These are phyloP conservation scores for Eucalyptus cloeziana DNA, from an alignment of 345 rosid species.

Conservation along the genomic window DNA sequence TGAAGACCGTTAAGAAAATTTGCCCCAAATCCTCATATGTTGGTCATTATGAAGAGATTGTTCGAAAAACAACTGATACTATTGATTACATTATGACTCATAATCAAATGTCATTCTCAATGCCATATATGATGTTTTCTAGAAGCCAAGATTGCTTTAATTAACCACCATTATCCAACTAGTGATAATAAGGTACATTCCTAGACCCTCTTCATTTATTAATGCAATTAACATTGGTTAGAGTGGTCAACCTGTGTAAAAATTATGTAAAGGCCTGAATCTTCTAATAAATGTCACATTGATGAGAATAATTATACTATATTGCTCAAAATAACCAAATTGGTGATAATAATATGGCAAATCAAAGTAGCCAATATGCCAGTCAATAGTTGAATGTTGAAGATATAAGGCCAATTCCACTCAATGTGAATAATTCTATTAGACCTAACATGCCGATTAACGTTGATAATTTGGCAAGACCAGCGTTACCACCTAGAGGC, in stretches of 20 bases:
- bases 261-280: neutral
- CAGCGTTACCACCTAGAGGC: accelerated
- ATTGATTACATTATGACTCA: neutral
- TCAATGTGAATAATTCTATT: neutral
- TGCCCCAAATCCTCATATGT: neutral
- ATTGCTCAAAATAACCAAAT: too few species aligned
- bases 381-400: too few species aligned
- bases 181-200: accelerated
- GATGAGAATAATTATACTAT: neutral
- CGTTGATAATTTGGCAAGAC: neutral
- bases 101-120: neutral
- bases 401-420: neutral
- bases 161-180: accelerated
- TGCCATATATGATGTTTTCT: neutral
- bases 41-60: neutral
- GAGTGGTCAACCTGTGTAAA: neutral
- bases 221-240: neutral
- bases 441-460: neutral
- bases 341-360: neutral
- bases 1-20: neutral
- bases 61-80: neutral
- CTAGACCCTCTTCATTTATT: neutral
- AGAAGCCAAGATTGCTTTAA: neutral
- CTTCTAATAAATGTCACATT: neutral
- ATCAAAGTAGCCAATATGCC: too few species aligned